phyloP scores from a whole-genome alignment of 805 yeast species.

The Clavispora vitiphila region DNA sequence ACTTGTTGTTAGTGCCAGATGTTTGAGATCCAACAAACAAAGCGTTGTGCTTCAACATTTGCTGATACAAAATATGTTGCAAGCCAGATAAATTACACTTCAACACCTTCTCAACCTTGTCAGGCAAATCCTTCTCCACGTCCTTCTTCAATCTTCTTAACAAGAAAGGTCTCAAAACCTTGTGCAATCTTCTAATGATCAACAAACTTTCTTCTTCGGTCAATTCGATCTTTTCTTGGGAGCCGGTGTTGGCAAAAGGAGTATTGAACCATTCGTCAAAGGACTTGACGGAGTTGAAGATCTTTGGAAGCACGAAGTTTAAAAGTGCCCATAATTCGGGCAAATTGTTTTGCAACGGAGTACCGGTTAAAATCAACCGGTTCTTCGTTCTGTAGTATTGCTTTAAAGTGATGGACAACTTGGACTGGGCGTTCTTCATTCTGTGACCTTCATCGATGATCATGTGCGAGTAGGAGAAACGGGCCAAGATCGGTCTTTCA shows the following conservation, averaged over 20 bases:
- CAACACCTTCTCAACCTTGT: slow-evolving; percentile 76
- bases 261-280: slow-evolving; percentile 90
- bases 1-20: slow-evolving; percentile 45
- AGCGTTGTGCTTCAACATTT: slow-evolving; percentile 69
- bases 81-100: slow-evolving; percentile 74
- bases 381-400: slow-evolving; percentile 70
- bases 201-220: slow-evolving; percentile 83
- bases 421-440: slow-evolving; percentile 76
- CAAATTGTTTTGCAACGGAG: slow-evolving; percentile 78
- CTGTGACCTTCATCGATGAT: slow-evolving; percentile 89
- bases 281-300: slow-evolving; percentile 79
- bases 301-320: slow-evolving; percentile 77
- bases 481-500: slow-evolving; percentile 65
- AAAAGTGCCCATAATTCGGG: slow-evolving; percentile 85
- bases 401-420: slow-evolving; percentile 65
- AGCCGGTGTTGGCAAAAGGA: slow-evolving; percentile 81
- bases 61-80: slow-evolving; percentile 67
- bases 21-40: slow-evolving; percentile 61
- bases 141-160: slow-evolving; percentile 81
- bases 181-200: slow-evolving; percentile 79
- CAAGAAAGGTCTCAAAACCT: slow-evolving; percentile 79
- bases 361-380: slow-evolving; percentile 80
- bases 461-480: slow-evolving; percentile 79
- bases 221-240: slow-evolving; percentile 72
- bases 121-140: slow-evolving; percentile 82